Conservation (phyloP, 768 basidiomycete genomes). For the Collybia mongolica region DNA sequence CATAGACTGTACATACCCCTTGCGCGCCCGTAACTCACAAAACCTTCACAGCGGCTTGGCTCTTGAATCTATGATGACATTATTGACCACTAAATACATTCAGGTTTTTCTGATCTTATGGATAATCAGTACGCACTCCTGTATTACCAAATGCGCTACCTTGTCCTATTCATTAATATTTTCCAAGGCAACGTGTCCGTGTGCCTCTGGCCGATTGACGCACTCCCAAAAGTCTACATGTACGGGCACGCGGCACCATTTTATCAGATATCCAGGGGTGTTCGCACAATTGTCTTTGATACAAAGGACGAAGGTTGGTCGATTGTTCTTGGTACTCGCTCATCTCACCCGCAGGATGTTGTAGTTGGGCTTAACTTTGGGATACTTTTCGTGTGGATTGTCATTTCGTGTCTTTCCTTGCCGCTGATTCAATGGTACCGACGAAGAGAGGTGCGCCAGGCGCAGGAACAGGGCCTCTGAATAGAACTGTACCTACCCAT, state of each 20-base stretch:
- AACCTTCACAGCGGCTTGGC: conserved; percentile 45
- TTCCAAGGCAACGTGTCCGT: conserved; percentile 60
- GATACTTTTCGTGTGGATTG: conserved; percentile 54
- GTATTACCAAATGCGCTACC: not conserved
- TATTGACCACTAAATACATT: conserved; percentile 54
- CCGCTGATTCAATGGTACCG: conserved; percentile 45
- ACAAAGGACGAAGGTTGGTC: conserved; percentile 59
- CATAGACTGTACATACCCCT: conserved; percentile 13
- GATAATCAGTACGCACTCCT: conserved; percentile 54
- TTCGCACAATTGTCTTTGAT: conserved; percentile 60
- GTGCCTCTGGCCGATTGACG: conserved; percentile 54
- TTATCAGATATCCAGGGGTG: conserved; percentile 64
- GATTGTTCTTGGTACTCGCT: too few relatives aligned
- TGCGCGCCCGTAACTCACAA: not conserved
- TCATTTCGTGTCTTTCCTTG: conserved; percentile 53
- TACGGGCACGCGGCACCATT: conserved; percentile 75
- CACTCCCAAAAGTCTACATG: conserved; percentile 54
- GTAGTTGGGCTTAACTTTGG: conserved; percentile 65
- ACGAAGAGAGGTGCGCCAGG: too few relatives aligned
- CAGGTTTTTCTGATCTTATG: conserved; percentile 66
- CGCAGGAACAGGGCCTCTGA: too few relatives aligned
- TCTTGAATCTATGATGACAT: conserved; percentile 57
- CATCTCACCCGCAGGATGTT: too few relatives aligned
- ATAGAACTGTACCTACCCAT: too few relatives aligned
- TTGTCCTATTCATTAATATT: too few relatives aligned